Conservation (phyloP, 805 yeast species). For the Ogataea neopini region DNA sequence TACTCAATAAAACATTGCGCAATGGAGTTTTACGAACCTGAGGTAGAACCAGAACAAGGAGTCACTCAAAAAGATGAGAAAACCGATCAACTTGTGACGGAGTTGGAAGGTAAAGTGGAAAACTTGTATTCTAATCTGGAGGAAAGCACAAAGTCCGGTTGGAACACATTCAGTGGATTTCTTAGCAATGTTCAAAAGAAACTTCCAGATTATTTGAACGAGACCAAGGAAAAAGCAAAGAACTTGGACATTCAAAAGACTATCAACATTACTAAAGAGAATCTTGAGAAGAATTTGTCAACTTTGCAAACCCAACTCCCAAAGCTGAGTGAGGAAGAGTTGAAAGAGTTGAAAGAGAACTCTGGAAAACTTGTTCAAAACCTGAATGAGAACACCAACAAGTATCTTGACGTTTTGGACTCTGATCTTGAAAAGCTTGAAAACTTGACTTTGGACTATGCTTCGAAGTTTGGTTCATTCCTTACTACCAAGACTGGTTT, state of each 20-base stretch:
- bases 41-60: conserved; percentile 15
- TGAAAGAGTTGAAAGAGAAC: conserved; percentile 27
- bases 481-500: conserved; percentile 34
- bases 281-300: conserved; percentile 18
- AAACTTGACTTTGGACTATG: conserved; percentile 61
- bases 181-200: conserved; percentile 35
- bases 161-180: conserved; percentile 38
- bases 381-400: conserved; percentile 51
- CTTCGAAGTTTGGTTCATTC: conserved; percentile 57
- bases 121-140: conserved; percentile 47
- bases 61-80: conserved; percentile 38
- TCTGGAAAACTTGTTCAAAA: conserved; percentile 29
- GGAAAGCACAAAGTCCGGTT: conserved; percentile 38
- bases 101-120: conserved; percentile 46
- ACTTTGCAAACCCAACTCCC: conserved; percentile 17
- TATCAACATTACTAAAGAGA: conserved; percentile 19
- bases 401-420: conserved; percentile 70
- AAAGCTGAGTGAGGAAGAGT: conserved; percentile 26
- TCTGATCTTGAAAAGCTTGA: conserved; percentile 73
- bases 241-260: conserved; percentile 22
- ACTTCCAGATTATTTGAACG: conserved; percentile 35
- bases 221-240: conserved; percentile 27
- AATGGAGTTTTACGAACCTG: conserved; percentile 37
- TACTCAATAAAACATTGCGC: not conserved
- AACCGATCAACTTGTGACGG: conserved; percentile 58